Conservation (phyloP, 179 eudicot species). For the Patellifolia procumbens region DNA sequence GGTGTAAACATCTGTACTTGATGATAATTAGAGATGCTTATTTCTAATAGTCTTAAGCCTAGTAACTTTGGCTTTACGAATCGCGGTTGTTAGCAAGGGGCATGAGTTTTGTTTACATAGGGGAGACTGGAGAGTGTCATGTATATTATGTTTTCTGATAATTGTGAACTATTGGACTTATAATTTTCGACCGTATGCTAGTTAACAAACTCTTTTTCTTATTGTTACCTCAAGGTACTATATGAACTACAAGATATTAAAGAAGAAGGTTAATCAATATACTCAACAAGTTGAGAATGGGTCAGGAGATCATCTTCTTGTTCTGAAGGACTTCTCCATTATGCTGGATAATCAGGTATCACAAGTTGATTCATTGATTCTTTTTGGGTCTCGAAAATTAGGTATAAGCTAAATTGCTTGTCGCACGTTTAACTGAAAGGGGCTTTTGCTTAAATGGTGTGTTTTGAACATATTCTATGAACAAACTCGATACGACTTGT, state of each 20-base stretch:
- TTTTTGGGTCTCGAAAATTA: background rate
- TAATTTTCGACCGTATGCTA: too few relatives aligned
- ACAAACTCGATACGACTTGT: too few relatives aligned
- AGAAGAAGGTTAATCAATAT: constrained; percentile 72
- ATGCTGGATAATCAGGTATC: constrained; percentile 65
- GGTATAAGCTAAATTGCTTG: background rate
- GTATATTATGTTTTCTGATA: background rate
- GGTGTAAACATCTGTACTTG: background rate
- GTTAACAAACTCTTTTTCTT: too few relatives aligned
- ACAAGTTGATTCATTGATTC: background rate
- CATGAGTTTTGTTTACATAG: background rate
- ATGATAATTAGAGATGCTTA: background rate
- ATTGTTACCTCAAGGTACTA: constrained; percentile 41
- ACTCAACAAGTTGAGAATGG: constrained; percentile 50
- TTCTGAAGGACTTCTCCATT: constrained; percentile 61
- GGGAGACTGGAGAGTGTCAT: background rate
- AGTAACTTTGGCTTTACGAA: background rate
- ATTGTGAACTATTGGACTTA: too few relatives aligned
- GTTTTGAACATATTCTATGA: background rate
- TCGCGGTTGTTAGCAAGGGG: background rate
- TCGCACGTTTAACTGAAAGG: background rate
- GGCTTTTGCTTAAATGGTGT: background rate
- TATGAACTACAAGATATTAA: constrained; percentile 66
- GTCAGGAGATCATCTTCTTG: constrained; percentile 36
- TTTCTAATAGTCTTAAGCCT: background rate